Percentiles rank a stretch among this genome's conserved stretches.
phyloP scores from a whole-genome alignment of 1,284 basidiomycete species.

The Ceratobasidium sp. region DNA sequence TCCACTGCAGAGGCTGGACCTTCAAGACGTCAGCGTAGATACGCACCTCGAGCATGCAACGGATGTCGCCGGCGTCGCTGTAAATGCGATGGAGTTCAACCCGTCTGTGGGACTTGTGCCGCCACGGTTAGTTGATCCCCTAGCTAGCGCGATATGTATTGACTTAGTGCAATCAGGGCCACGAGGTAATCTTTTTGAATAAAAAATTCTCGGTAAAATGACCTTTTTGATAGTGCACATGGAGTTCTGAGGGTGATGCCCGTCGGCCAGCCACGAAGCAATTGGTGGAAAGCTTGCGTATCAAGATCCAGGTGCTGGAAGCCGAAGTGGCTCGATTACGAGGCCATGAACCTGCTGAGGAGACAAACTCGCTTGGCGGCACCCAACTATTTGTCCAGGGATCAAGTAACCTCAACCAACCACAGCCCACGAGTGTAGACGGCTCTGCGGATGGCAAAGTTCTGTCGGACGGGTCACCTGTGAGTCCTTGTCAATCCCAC shows the following conservation, averaged over 20 bases:
- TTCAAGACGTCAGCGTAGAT: constrained; percentile 11
- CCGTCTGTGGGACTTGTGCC: constrained; percentile 30
- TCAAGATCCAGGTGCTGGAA: constrained; percentile 32
- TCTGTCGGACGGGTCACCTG: neutral
- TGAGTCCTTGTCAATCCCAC: neutral
- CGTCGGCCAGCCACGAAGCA: constrained; percentile 39
- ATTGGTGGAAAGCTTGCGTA: constrained; percentile 27
- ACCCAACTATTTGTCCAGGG: too few relatives aligned
- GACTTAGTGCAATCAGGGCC: constrained; percentile 2
- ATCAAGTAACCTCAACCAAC: neutral
- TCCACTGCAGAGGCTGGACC: constrained; percentile 15
- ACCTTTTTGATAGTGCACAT: constrained; percentile 17
- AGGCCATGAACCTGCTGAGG: neutral
- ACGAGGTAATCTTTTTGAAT: constrained; percentile 8
- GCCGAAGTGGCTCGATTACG: constrained; percentile 20
- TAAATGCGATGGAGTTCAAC: constrained; percentile 38
- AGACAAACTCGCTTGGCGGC: neutral
- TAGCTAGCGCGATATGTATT: neutral
- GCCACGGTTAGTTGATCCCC: neutral
- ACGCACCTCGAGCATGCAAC: constrained; percentile 20
- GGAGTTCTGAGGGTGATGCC: constrained; percentile 34
- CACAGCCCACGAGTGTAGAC: neutral
- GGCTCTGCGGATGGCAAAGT: neutral
- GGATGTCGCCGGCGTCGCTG: constrained; percentile 32
- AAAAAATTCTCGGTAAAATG: neutral